Evolutionary conservation across 768 basidiomycete species (phyloP).

Genomic region (Pholiota microspora): DNA sequence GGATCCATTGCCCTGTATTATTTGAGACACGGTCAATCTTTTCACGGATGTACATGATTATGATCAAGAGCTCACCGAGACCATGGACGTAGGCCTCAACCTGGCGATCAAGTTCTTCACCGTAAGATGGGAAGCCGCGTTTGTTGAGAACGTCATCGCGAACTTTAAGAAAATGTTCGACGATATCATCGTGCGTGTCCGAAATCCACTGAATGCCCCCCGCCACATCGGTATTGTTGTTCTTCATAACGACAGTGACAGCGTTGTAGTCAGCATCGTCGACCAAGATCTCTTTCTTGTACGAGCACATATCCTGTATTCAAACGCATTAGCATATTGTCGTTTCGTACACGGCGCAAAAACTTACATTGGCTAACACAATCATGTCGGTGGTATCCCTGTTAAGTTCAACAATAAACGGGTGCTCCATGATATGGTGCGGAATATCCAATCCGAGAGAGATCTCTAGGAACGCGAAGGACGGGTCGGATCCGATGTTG

Average conservation of each 20-base stretch:
- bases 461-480: conserved; percentile 9
- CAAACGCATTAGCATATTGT: background rate
- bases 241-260: conserved; percentile 10
- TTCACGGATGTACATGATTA: too few relatives aligned
- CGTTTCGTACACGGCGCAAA: background rate
- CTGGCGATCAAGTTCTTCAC: conserved; percentile 7
- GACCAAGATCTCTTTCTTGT: conserved; percentile 6
- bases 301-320: conserved; percentile 12
- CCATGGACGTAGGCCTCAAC: conserved; percentile 7
- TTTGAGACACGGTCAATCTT: background rate
- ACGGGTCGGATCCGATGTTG: conserved; percentile 9
- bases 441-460: conserved; percentile 11
- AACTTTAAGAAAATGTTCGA: conserved; percentile 7
- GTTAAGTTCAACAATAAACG: conserved; percentile 3
- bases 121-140: conserved; percentile 8
- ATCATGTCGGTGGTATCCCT: conserved; percentile 10
- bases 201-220: conserved; percentile 12
- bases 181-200: conserved; percentile 5
- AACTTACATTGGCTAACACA: conserved; percentile 9
- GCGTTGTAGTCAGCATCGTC: conserved; percentile 12
- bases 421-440: conserved; percentile 9
- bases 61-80: background rate
- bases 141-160: conserved; percentile 5
- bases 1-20: conserved; percentile 9
- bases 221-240: conserved; percentile 7